Evolutionary conservation across 1,139 yeast species (phyloP), one percentile per base, ranked within the genome.

Genomic region (Eremothecium gossypii): DNA sequence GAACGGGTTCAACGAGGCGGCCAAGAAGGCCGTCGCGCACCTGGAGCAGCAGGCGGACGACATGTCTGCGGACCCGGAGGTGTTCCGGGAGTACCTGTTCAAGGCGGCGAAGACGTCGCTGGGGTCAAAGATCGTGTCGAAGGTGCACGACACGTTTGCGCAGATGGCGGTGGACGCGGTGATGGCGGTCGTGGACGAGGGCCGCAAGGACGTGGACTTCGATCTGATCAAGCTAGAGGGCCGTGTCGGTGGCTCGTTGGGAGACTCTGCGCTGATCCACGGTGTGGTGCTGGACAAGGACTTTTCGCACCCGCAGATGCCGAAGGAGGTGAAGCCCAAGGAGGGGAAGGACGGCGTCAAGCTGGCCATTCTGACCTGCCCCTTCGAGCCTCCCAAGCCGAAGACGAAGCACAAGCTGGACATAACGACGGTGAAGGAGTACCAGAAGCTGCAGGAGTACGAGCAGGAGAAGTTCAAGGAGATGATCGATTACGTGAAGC

Each of bases 371-470:
- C 73, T 91, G 61, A 91, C 99, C 2, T 89, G 97, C 69, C 97
- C 99, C 55, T 91, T 91, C 62, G 99, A 91, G 70, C 99, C 99
- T 35, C 99, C 99, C 55, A 91, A 91, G 68, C 99, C 98, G 54
- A 93, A 91, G 69, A 93, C 99, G 14, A 91, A 91, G 67, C 98
- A 93, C 69, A 91, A 91, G 73, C 74, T 91, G 58, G 96, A 91
- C 62, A 91, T 93, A 50, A 77, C 91, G 13, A 70, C 83, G 14
- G 96, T 87, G 17, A 97, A 89, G 57, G 98, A 93, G 66, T 91
- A 89, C 68, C 76, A 83, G 64, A 83, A 77, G 47, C 74, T 91
- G 59, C 98, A 93, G 68, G 77, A 77, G 41, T 91, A 91, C 62
- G 99, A 91, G 70, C 93, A 83, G 53, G 79, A 80, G 50, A 89